Evolutionary conservation across 352 stramenopile genomes (phyloP), one percentile per base, ranked within the genome.

Genomic region (Globisporangium spinosum): DNA sequence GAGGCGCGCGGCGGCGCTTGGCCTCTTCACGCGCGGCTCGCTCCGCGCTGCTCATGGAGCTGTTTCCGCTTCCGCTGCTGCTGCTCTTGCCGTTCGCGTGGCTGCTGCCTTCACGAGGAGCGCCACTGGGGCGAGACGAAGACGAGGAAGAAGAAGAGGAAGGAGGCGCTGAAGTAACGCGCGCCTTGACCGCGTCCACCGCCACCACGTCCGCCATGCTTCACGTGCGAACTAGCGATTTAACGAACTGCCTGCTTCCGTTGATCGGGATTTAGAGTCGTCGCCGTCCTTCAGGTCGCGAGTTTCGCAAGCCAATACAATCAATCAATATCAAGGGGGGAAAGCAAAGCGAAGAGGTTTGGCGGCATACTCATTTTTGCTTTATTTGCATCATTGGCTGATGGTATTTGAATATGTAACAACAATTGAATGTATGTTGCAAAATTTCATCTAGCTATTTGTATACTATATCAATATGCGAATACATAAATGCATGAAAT

Each of bases 1-100:
- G 83, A 4, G 81, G 75, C 4, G 70, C 82, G 55, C 82, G 82
- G 27, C 77, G 76, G 43, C 73, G 78, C 38, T 75, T 69, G 9
- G 69, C 66, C 13, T 88, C 78, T 20, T 82, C 73, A 45, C 73
- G 63, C n/a, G 70, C 69, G 17, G 69, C 57, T 17, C 70, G 62
- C 15, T 68, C 64, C 3, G 32, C 68, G 49, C 45, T 62, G 54
- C 43, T 63, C 23, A 61, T 60, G 38, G n/a, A 35, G 13, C 17
- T 68, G 17, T 25, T 29, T 15, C 69, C 35, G 34, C 34, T 38
- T 17, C 40, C 74, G 68, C 76, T 80, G 22, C 65, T 68, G 55
- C 38, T 20, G 32, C 23, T 43, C 43, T 69, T 69, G 51, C 40
- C 64, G 40, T 72, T 55, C 25, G 23, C 43, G 58, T 62, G 45